These are phyloP conservation scores for Sarocladium brachiariae DNA, from an alignment of 2,329 filamentous ascomycete species.

Conservation along the genomic window DNA sequence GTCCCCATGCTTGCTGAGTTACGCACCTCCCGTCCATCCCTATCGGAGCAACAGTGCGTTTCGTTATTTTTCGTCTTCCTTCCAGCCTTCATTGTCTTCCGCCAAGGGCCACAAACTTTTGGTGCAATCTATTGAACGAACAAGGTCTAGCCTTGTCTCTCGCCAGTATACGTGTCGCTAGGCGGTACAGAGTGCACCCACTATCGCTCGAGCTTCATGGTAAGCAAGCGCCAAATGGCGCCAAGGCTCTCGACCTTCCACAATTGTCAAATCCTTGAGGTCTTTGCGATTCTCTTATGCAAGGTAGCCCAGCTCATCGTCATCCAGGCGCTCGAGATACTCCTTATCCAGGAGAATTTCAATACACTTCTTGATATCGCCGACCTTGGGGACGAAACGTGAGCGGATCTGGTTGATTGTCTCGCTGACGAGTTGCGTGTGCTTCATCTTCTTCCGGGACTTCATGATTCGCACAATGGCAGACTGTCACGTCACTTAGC, in stretches of 20 bases:
- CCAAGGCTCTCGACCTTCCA: too few species aligned
- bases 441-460: constrained; percentile 98
- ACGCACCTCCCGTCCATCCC: too few species aligned
- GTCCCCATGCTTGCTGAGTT: background rate
- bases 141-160: too few species aligned
- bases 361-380: constrained; percentile 99
- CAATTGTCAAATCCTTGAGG: too few species aligned
- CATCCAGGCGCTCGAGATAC: constrained; percentile 91
- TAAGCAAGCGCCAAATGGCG: too few species aligned
- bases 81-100: background rate
- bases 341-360: constrained; percentile 98
- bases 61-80: background rate
- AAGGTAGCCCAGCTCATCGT: constrained; percentile 90
- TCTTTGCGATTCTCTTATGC: constrained; percentile 60
- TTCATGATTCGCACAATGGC: constrained; percentile 99
- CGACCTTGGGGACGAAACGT: constrained; percentile 86
- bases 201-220: too few species aligned
- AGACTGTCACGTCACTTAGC: constrained; percentile 52
- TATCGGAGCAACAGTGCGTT: too few species aligned
- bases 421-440: constrained; percentile 87
- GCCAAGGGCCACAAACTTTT: too few species aligned
- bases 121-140: too few species aligned
- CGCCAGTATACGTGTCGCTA: too few species aligned
- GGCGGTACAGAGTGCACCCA: too few species aligned
- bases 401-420: constrained; percentile 92